Evolutionary conservation across 805 yeast species (phyloP).

Genomic region (Nakazawaea ishiwadae): DNA sequence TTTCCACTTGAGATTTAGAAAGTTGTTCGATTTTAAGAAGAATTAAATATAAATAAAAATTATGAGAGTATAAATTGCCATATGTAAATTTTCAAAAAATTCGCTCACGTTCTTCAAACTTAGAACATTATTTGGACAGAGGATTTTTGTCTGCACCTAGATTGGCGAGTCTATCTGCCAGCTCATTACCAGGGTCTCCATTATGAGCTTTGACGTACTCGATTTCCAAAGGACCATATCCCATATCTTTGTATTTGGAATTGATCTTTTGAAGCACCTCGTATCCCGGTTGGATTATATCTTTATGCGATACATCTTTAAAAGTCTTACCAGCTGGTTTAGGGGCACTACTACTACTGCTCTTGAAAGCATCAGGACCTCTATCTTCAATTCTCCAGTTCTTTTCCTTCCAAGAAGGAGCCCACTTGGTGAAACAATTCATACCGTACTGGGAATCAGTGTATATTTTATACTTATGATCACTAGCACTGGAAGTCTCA

Average conservation of each 20-base stretch:
- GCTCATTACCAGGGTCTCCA: conserved; percentile 66
- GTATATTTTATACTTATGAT: conserved; percentile 35
- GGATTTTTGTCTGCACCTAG: conserved; percentile 41
- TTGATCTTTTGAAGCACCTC: conserved; percentile 30
- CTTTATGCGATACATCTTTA: conserved; percentile 48
- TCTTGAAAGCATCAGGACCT: neutral
- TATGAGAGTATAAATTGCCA: too few species aligned
- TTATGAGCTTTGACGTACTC: conserved; percentile 70
- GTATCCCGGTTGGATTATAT: conserved; percentile 36
- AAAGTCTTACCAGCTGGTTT: neutral
- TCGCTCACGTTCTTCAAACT: too few species aligned
- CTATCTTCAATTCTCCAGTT: conserved; percentile 39
- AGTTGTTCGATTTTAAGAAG: neutral
- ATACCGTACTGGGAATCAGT: conserved; percentile 73
- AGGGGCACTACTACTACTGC: neutral
- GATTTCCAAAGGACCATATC: conserved; percentile 31
- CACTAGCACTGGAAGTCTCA: conserved; percentile 16
- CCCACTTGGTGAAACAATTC: conserved; percentile 55
- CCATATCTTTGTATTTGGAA: conserved; percentile 27
- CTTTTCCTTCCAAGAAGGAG: conserved; percentile 47
- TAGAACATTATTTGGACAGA: neutral
- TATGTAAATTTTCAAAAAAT: too few species aligned
- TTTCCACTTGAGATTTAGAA: conserved; percentile 5
- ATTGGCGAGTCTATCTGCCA: conserved; percentile 73
- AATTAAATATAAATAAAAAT: neutral